Percentiles rank a stretch among this genome's conserved stretches.
Conservation (phyloP, 1,139 yeast genomes). For the Candida sanyaensis region DNA sequence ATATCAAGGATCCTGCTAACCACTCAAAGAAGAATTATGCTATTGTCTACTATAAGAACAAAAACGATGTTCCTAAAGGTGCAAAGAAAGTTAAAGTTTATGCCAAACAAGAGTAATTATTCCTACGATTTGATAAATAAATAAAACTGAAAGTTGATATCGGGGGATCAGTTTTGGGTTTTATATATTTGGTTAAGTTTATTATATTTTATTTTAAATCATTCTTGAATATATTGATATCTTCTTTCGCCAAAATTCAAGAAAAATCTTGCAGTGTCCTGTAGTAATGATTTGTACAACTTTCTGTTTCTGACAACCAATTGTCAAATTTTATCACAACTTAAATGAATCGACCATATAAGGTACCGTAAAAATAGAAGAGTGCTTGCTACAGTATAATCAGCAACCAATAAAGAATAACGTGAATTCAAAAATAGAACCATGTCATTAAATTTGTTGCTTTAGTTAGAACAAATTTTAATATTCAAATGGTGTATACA, state of each 20-base stretch:
- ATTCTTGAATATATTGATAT: background rate
- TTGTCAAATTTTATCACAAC: too few species aligned
- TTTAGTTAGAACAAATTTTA: too few species aligned
- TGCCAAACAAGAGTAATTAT: background rate
- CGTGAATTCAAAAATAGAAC: too few species aligned
- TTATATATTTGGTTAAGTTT: background rate
- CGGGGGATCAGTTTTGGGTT: background rate
- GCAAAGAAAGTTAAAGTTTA: slow-evolving; percentile 12
- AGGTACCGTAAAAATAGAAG: too few species aligned
- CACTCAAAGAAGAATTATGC: slow-evolving; percentile 31
- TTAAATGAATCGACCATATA: too few species aligned
- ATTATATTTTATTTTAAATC: background rate
- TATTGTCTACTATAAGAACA: slow-evolving; percentile 16
- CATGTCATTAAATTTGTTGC: too few species aligned
- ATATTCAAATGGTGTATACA: too few species aligned
- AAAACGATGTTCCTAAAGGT: slow-evolving; percentile 15
- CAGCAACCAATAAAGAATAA: too few species aligned
- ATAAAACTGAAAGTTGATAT: background rate
- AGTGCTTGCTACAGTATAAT: too few species aligned
- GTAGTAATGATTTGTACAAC: too few species aligned
- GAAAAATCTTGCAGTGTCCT: too few species aligned
- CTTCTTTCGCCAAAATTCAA: background rate
- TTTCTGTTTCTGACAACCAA: too few species aligned
- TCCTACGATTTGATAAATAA: background rate
- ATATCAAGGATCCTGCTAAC: slow-evolving; percentile 41